These are phyloP conservation scores for Russula olivacea DNA, from an alignment of 768 basidiomycete species.

Conservation along the genomic window DNA sequence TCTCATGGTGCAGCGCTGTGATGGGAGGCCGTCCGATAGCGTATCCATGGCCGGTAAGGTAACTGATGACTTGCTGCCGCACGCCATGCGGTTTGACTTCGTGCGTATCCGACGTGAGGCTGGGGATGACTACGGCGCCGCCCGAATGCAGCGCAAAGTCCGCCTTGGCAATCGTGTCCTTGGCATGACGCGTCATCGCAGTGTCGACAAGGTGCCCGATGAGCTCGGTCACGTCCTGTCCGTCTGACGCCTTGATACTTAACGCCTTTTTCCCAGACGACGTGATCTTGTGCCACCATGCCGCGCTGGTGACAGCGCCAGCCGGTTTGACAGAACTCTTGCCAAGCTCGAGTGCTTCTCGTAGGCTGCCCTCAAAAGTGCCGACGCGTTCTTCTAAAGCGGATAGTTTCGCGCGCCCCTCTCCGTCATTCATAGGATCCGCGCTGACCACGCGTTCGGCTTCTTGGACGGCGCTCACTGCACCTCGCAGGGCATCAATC, in stretches of 20 bases:
- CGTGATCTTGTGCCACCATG: conserved; percentile 69
- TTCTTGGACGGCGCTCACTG: conserved; percentile 33
- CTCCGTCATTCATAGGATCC: conserved; percentile 41
- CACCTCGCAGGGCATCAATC: conserved; percentile 19
- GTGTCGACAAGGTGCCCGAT: conserved; percentile 72
- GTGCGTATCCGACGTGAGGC: conserved; percentile 75
- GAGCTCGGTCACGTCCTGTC: conserved; percentile 64
- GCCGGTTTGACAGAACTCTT: conserved; percentile 42
- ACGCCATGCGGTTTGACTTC: conserved; percentile 54
- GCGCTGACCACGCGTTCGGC: conserved; percentile 15
- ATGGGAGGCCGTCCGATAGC: conserved; percentile 77
- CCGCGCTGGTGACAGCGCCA: conserved; percentile 34
- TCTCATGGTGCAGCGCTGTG: conserved; percentile 81
- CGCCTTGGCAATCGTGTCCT: conserved; percentile 72
- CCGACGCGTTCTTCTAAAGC: conserved; percentile 59
- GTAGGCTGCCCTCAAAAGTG: conserved; percentile 54
- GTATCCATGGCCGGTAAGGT: conserved; percentile 54
- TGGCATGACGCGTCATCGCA: conserved; percentile 61
- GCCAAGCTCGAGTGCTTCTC: conserved; percentile 65
- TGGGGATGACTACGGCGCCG: conserved; percentile 76
- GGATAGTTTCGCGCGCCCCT: conserved; percentile 48
- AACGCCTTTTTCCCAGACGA: conserved; percentile 36
- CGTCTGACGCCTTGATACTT: conserved; percentile 67
- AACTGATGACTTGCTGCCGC: conserved; percentile 43
- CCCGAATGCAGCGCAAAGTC: conserved; percentile 84